Evolutionary conservation across 1,284 basidiomycete species (phyloP).

Genomic region (Cerrena zonata): DNA sequence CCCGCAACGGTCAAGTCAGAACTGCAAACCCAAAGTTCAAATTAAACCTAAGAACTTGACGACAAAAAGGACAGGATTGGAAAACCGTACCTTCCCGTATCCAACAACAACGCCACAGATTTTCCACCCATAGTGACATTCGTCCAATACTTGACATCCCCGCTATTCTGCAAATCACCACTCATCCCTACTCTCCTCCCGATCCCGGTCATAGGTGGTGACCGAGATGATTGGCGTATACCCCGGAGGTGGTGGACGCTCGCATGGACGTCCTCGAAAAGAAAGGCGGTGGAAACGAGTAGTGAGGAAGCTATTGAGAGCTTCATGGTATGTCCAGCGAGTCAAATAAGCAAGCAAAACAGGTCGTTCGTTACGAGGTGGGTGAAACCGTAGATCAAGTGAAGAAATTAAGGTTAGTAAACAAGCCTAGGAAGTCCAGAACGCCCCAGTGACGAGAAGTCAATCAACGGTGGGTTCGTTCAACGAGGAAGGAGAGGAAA

Average conservation of each 20-base stretch:
- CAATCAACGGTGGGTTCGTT: no score
- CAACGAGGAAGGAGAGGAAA: no score
- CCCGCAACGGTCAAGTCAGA: slow-evolving; percentile 59
- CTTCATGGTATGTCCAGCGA: slow-evolving; percentile 11
- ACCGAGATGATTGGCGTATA: neutral
- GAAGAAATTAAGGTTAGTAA: no score
- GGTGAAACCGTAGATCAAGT: neutral
- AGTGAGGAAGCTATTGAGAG: slow-evolving; percentile 22
- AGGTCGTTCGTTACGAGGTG: neutral
- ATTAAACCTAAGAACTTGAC: neutral
- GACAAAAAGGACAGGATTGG: neutral
- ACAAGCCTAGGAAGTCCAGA: no score
- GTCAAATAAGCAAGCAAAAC: neutral
- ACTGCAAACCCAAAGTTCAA: slow-evolving; percentile 22
- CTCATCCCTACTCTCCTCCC: slow-evolving; percentile 18
- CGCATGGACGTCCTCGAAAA: slow-evolving; percentile 20
- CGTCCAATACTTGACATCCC: slow-evolving; percentile 47
- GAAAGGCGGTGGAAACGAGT: slow-evolving; percentile 22
- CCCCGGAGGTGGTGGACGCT: slow-evolving; percentile 18
- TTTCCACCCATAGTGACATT: slow-evolving; percentile 48
- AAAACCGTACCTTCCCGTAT: slow-evolving; percentile 58
- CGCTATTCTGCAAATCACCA: slow-evolving; percentile 33
- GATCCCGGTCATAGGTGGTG: slow-evolving; percentile 11
- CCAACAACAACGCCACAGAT: slow-evolving; percentile 48
- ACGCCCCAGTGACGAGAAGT: no score